Evolutionary conservation across 2,329 filamentous ascomycete species (phyloP).

Genomic region (Neonectria ditissima): DNA sequence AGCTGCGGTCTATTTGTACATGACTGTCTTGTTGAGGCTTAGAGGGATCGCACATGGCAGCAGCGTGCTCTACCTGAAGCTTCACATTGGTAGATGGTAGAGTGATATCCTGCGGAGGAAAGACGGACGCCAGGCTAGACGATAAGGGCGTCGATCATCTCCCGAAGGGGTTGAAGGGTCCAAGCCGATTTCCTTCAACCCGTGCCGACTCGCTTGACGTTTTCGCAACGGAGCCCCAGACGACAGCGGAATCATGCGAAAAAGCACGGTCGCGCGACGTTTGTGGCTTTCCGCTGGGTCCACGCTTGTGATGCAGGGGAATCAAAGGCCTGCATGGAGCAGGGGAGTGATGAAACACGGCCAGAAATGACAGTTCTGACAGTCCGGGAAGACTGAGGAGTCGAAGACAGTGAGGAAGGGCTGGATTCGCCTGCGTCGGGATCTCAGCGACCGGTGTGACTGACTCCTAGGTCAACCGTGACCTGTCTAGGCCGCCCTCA

Average conservation of each 20-base stretch:
- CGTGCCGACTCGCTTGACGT: background rate
- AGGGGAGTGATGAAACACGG: background rate
- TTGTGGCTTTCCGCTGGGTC: background rate
- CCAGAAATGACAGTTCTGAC: background rate
- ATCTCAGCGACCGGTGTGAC: background rate
- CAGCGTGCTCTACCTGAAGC: background rate
- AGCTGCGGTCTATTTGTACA: background rate
- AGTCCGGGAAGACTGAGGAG: background rate
- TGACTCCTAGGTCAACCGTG: background rate
- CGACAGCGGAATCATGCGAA: background rate
- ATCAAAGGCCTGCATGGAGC: background rate
- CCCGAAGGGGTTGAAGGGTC: background rate
- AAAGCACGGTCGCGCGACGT: background rate
- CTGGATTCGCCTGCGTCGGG: background rate
- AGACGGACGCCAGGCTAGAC: background rate
- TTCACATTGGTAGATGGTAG: background rate
- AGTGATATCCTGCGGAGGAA: background rate
- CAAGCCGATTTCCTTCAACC: background rate
- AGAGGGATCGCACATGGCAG: background rate
- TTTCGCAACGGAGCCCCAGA: background rate
- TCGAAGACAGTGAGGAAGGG: background rate
- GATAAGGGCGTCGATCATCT: conserved; percentile 1
- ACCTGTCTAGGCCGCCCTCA: background rate
- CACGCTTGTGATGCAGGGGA: conserved; percentile 2
- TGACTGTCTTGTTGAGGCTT: background rate